A percentile compares a stretch with the other conserved stretches of the same genome.
These are phyloP conservation scores for Lasiodiplodia hormozganensis DNA, from an alignment of 2,329 filamentous ascomycete genomes.

Conservation along the genomic window DNA sequence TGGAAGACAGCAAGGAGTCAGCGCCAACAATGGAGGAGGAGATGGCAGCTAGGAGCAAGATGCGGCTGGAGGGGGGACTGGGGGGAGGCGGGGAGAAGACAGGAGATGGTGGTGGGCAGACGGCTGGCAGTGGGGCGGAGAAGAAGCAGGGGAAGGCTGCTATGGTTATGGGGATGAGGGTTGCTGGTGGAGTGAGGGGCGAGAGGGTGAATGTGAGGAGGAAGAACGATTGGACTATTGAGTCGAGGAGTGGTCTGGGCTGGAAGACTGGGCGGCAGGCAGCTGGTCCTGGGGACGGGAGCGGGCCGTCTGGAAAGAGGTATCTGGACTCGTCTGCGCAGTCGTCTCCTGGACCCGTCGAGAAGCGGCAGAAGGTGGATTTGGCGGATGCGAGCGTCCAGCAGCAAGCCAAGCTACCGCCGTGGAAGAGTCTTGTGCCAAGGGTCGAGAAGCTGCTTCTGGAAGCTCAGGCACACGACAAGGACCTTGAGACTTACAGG, in stretches of 20 bases:
- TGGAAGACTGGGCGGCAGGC: neutral
- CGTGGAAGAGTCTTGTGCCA: neutral
- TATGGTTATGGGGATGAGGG: neutral
- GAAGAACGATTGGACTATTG: neutral
- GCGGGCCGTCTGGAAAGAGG: neutral
- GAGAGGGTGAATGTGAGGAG: neutral
- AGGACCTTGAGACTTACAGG: neutral
- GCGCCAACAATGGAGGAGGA: neutral
- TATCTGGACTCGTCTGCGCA: too few species aligned
- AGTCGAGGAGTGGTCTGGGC: neutral
- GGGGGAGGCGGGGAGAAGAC: neutral
- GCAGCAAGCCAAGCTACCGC: too few species aligned
- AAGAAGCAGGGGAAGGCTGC: neutral
- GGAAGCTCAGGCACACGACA: neutral
- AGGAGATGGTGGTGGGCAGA: neutral
- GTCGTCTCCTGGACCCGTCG: neutral
- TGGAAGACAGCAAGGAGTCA: too few species aligned
- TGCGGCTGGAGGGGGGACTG: too few species aligned
- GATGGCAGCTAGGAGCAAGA: neutral
- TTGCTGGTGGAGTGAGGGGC: too few species aligned
- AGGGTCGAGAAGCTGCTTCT: neutral
- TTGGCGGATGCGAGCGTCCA: too few species aligned
- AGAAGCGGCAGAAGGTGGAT: neutral
- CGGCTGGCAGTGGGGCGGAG: neutral
- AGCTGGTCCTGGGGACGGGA: neutral